phyloP scores from a whole-genome alignment of 2,329 filamentous ascomycete species.

The Esteya vermicola region DNA sequence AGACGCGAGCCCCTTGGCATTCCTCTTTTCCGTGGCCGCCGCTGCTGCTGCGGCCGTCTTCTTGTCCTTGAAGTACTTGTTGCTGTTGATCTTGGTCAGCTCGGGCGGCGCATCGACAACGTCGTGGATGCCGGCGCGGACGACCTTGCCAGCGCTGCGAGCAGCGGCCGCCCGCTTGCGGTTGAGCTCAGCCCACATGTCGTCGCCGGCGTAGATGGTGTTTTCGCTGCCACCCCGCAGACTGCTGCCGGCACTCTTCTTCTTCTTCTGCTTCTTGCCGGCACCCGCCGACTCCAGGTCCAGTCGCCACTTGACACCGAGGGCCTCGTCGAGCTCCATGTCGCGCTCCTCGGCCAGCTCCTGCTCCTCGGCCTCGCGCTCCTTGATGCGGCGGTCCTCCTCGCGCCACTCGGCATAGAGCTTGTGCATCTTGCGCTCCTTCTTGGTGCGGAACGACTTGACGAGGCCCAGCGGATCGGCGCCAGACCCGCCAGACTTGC shows the following conservation, averaged over 20 bases:
- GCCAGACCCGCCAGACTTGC: conserved; percentile 44
- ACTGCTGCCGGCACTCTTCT: conserved; percentile 21
- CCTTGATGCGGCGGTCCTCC: conserved; percentile 48
- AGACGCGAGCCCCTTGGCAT: background rate
- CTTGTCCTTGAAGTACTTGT: conserved; percentile 34
- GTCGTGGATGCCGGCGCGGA: conserved; percentile 30
- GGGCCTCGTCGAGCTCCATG: conserved; percentile 40
- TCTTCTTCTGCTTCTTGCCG: conserved; percentile 24
- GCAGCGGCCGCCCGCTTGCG: conserved; percentile 47
- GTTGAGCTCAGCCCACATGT: conserved; percentile 64
- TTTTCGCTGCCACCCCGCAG: background rate
- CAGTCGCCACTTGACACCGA: conserved; percentile 32
- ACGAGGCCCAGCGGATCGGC: conserved; percentile 46
- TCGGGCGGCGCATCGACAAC: conserved; percentile 65
- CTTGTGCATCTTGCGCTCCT: conserved; percentile 71
- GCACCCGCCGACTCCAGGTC: conserved; percentile 21
- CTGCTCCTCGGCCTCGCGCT: conserved; percentile 50
- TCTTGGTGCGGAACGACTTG: conserved; percentile 60
- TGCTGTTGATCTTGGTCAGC: conserved; percentile 47
- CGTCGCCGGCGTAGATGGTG: conserved; percentile 29
- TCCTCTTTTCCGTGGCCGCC: background rate
- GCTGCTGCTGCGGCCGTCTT: conserved; percentile 13
- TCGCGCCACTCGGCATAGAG: conserved; percentile 66
- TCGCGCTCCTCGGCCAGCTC: conserved; percentile 51
- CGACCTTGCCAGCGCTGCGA: conserved; percentile 18